Conservation (phyloP, 305 asterid species). For the Fraxinus dipetala region DNA sequence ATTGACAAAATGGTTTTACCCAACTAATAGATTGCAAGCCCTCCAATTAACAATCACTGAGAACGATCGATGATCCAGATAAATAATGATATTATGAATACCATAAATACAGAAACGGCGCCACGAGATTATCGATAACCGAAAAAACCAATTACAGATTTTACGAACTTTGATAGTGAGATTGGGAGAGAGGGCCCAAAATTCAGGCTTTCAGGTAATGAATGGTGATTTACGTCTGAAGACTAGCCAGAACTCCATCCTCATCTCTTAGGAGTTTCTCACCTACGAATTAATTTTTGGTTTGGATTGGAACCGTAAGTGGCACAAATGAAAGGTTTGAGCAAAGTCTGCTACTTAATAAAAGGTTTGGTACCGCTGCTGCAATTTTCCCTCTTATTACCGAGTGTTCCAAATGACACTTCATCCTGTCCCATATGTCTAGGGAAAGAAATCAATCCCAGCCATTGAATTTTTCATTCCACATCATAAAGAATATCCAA, state of each 20-base stretch:
- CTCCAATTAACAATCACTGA: neutral
- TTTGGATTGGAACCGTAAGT: no score
- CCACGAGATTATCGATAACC: neutral
- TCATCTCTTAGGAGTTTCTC: no score
- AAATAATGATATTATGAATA: neutral
- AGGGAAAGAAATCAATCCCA: neutral
- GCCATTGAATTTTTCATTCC: neutral
- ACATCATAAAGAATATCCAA: neutral
- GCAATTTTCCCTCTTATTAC: neutral
- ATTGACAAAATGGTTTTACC: neutral
- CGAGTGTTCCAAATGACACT: neutral
- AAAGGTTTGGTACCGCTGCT: no score
- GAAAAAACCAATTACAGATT: neutral
- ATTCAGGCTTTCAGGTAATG: no score
- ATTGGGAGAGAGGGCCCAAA: constrained; percentile 69
- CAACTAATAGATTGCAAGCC: neutral
- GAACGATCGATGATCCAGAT: neutral
- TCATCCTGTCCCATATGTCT: neutral
- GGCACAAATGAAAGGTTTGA: no score
- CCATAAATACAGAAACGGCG: neutral
- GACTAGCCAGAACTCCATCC: no score
- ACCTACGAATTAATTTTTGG: no score
- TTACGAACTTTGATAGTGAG: constrained; percentile 62
- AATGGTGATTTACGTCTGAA: no score
- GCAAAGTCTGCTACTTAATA: no score